These are phyloP conservation scores for Chaetomium strumarium DNA, from an alignment of 2,329 filamentous ascomycete genomes.

Conservation along the genomic window DNA sequence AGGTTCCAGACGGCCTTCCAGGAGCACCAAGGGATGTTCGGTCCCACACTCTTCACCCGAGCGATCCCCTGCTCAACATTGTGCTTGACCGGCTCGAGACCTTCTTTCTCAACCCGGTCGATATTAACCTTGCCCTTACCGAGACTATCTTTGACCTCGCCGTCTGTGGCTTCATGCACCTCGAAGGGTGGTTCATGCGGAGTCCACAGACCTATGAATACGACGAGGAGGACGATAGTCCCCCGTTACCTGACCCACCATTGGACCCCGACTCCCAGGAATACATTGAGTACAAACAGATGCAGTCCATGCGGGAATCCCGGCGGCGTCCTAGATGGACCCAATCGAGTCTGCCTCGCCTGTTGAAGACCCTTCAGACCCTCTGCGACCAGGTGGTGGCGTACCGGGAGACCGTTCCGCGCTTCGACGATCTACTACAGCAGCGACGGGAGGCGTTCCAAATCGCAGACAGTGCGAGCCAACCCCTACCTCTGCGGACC, in stretches of 20 bases:
- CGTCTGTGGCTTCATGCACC: conserved; percentile 73
- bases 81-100: conserved; percentile 65
- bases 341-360: conserved; percentile 42
- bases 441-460: conserved; percentile 60
- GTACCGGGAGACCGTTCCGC: conserved; percentile 59
- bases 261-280: conserved; percentile 36
- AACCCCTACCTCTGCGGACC: conserved; percentile 22
- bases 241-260: conserved; percentile 38
- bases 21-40: conserved; percentile 56
- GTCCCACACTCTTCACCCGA: conserved; percentile 55
- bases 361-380: conserved; percentile 52
- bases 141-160: conserved; percentile 77
- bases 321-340: conserved; percentile 50
- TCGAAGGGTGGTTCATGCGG: conserved; percentile 87
- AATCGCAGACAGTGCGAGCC: conserved; percentile 46
- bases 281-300: conserved; percentile 38
- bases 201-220: conserved; percentile 61
- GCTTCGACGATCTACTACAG: conserved; percentile 67
- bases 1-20: conserved; percentile 50
- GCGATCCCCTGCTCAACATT: conserved; percentile 59
- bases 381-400: conserved; percentile 57
- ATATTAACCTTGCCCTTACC: conserved; percentile 84
- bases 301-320: conserved; percentile 45
- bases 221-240: conserved; percentile 38
- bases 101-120: conserved; percentile 86